Evolutionary conservation across 345 rosid genomes (phyloP).

Genomic region (Camelina sativa): DNA sequence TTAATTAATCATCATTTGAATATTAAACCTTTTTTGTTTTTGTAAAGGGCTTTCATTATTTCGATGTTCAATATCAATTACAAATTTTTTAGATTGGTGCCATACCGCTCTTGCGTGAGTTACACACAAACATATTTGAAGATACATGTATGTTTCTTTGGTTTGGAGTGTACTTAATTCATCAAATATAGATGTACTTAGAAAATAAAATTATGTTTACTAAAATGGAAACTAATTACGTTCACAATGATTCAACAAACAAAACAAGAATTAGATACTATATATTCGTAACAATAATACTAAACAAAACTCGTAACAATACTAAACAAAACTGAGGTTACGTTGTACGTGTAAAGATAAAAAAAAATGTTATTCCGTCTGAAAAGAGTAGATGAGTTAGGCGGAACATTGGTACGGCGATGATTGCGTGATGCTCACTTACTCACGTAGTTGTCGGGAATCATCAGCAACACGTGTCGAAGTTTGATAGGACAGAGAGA

Average conservation of each 20-base stretch:
- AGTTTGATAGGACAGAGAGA: not conserved
- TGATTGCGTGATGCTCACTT: conserved; percentile 43
- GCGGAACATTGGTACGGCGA: conserved; percentile 38
- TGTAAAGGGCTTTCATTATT: too few species aligned
- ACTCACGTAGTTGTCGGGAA: conserved; percentile 34
- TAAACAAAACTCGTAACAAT: not conserved
- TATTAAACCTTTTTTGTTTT: too few species aligned
- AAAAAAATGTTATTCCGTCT: conserved; percentile 1
- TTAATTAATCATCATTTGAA: too few species aligned
- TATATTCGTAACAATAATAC: too few species aligned
- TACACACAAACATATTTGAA: not conserved
- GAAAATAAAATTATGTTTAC: not conserved
- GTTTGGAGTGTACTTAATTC: not conserved
- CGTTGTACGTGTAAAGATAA: too few species aligned
- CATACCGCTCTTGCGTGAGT: too few species aligned
- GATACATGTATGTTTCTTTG: not conserved
- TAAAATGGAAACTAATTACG: not conserved
- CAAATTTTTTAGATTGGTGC: too few species aligned
- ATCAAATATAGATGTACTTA: conserved; percentile 1
- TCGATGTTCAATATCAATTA: too few species aligned
- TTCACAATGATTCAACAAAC: not conserved
- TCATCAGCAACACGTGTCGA: conserved; percentile 20
- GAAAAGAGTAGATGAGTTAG: conserved; percentile 30
- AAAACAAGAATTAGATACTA: not conserved
- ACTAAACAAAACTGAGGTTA: not conserved